phyloP scores from a whole-genome alignment of 2,329 filamentous ascomycete genomes.

The Penicillium sp. region DNA sequence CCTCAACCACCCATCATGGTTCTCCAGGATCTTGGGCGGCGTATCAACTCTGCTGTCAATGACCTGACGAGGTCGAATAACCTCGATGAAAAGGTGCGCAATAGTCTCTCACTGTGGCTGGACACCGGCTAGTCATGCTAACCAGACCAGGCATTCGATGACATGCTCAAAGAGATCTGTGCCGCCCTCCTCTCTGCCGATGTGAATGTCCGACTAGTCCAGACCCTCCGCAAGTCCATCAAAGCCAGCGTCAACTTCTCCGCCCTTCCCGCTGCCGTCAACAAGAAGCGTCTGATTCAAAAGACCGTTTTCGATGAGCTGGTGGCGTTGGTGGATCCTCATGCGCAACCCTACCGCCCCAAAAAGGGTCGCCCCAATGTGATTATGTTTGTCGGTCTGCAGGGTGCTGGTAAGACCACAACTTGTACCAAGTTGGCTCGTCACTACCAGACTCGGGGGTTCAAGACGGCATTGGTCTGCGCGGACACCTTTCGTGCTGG shows the following conservation, averaged over 20 bases:
- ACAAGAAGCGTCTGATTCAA: conserved; percentile 98
- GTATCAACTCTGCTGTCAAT: conserved; percentile 94
- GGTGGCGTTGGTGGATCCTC: conserved; percentile 91
- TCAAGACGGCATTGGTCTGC: conserved; percentile 91
- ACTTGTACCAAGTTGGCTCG: conserved; percentile 96
- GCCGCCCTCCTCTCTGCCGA: conserved; percentile 94
- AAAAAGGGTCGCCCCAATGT: conserved; percentile 96
- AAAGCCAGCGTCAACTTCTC: conserved; percentile 91
- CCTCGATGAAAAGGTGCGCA: conserved; percentile 84
- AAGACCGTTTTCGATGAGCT: conserved; percentile 98
- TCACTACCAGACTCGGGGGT: conserved; percentile 91
- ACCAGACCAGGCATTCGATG: conserved; percentile 76
- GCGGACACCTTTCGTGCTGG: conserved; percentile 98
- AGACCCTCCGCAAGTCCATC: conserved; percentile 89
- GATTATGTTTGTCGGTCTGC: conserved; percentile 99
- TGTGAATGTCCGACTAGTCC: conserved; percentile 93
- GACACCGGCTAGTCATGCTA: conserved; percentile 6
- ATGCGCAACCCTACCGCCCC: conserved; percentile 92
- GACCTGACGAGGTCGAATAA: conserved; percentile 91
- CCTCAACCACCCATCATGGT: conserved; percentile 66
- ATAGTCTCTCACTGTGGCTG: conserved; percentile 5
- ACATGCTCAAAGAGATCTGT: conserved; percentile 98
- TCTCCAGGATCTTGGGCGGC: conserved; percentile 96
- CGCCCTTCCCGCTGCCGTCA: conserved; percentile 84
- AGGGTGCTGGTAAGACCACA: conserved; percentile 97